Percentiles rank a stretch among this genome's conserved stretches.
Evolutionary conservation across 495 filamentous ascomycete species (phyloP).

Genomic region (Tuber aestivum): DNA sequence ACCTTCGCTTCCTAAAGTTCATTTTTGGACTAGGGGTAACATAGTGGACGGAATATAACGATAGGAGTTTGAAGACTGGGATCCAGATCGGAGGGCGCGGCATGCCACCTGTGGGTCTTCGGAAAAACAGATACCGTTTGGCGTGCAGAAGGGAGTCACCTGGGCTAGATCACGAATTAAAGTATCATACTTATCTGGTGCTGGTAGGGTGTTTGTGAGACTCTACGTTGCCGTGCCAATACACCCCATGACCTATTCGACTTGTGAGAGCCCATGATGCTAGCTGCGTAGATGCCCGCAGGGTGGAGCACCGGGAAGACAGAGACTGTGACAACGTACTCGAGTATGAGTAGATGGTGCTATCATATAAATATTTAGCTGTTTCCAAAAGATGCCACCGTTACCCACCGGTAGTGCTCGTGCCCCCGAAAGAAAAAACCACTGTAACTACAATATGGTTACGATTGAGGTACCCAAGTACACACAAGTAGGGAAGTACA

Average conservation of each 20-base stretch:
- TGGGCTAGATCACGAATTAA: neutral
- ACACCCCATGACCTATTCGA: neutral
- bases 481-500: neutral
- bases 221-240: neutral
- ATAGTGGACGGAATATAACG: neutral
- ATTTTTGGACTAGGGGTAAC: neutral
- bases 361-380: neutral
- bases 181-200: neutral
- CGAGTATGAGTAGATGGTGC: neutral
- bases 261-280: neutral
- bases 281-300: neutral
- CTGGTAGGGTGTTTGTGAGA: neutral
- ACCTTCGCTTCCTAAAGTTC: neutral
- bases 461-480: neutral
- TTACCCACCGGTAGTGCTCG: neutral
- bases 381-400: too few species aligned
- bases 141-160: neutral
- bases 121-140: neutral
- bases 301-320: neutral
- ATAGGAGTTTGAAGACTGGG: neutral
- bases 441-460: neutral
- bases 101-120: neutral
- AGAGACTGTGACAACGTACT: neutral
- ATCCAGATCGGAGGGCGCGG: neutral
- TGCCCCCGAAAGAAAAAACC: neutral